Conservation (phyloP, 345 rosid species). For the Carallia brachiata region DNA sequence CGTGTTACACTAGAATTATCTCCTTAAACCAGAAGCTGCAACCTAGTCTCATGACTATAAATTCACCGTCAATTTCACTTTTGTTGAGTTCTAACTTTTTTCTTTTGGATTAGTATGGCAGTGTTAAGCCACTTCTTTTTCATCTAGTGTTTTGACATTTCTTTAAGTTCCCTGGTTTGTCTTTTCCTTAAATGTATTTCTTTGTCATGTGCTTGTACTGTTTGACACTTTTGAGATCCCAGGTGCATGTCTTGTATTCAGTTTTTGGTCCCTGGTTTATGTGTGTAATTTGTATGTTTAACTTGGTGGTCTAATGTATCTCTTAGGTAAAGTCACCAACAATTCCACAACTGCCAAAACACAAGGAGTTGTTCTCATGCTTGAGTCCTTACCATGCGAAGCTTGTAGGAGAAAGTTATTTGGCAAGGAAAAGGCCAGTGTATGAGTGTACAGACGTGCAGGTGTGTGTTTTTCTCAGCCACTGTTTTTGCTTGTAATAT, state of each 20-base stretch:
- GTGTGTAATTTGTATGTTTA: no score
- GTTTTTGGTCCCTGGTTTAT: no score
- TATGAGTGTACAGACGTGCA: constrained; percentile 85
- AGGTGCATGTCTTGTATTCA: neutral
- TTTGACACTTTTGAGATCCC: neutral
- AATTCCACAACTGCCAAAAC: constrained; percentile 80
- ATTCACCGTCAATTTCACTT: no score
- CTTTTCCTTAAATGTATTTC: no score
- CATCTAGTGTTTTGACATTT: no score
- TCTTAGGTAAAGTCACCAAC: constrained; percentile 66
- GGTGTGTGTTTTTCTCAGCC: constrained; percentile 38
- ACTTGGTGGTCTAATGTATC: neutral
- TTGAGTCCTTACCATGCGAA: constrained; percentile 73
- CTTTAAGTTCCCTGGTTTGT: neutral
- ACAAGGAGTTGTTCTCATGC: constrained; percentile 62
- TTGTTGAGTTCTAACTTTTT: no score
- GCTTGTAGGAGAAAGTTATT: constrained; percentile 91
- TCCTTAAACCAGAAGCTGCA: no score
- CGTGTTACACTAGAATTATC: no score
- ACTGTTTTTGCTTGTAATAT: constrained; percentile 4
- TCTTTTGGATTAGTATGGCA: no score
- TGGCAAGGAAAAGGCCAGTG: constrained; percentile 81
- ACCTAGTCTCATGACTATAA: no score
- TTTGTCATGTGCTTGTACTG: no score
- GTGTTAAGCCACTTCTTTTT: no score